These are phyloP conservation scores for Benincasa hispida DNA, from an alignment of 306 rosid species.

Conservation along the genomic window DNA sequence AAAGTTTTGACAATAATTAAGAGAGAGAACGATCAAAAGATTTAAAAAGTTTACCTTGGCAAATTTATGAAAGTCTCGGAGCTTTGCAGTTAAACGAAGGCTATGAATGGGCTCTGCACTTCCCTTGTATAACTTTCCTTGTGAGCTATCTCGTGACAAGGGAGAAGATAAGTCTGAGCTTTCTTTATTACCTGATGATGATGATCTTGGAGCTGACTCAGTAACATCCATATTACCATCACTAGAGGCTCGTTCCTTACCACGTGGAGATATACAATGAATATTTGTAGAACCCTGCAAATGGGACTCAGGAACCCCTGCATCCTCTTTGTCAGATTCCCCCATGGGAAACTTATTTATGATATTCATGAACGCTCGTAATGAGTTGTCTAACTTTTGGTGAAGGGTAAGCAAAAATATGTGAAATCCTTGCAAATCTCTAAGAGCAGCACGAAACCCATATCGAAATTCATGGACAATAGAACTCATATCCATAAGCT, in stretches of 20 bases:
- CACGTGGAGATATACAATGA: conserved; percentile 30
- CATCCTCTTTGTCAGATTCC: conserved; percentile 76
- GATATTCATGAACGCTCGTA: conserved; percentile 59
- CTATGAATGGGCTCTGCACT: conserved; percentile 55
- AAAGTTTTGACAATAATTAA: not conserved
- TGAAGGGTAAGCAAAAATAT: conserved; percentile 81
- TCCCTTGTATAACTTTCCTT: conserved; percentile 62
- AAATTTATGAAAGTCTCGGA: conserved; percentile 75
- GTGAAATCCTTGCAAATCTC: conserved; percentile 87
- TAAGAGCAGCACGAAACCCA: conserved; percentile 82
- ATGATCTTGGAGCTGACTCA: conserved; percentile 47
- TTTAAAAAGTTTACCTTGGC: conserved; percentile 48
- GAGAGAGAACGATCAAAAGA: not conserved
- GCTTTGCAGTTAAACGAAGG: conserved; percentile 82
- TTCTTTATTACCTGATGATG: conserved; percentile 47
- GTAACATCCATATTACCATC: conserved; percentile 47
- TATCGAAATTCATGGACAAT: conserved; percentile 48
- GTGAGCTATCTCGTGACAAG: conserved; percentile 53
- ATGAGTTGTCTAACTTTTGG: conserved; percentile 68
- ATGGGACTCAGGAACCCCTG: conserved; percentile 45
- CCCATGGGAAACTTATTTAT: conserved; percentile 48
- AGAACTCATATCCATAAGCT: conserved; percentile 24
- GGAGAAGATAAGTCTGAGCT: conserved; percentile 42
- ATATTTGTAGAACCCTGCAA: conserved; percentile 23
- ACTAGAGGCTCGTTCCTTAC: conserved; percentile 43